Base-by-base conservation (phyloP, 2,329 filamentous ascomycete genomes). In the Talaromyces sp. region DNA sequence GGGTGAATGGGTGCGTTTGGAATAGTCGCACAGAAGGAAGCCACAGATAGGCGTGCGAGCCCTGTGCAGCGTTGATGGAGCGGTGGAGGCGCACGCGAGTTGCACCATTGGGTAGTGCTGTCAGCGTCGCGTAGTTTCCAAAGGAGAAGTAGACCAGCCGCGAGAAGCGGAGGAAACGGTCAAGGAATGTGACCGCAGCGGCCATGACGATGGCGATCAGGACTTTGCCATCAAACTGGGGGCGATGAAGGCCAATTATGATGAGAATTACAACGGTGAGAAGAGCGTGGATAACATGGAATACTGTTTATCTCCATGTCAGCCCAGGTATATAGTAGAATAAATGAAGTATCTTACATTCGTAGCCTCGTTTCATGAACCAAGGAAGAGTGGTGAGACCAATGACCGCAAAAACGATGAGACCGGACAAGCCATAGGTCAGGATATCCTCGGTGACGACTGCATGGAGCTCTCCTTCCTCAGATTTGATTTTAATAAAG, bases 41-140 rank as follows among this genome's bases (percentile, higher is more conserved):
- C 85, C 85, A 89, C 33, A 89, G 72, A 67, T 87, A 88, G 66
- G 84, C 85, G 68, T 89, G 87, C 64, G 84, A 83, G 1, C 85
- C 86, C 0, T 86, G 79, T 1, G 74, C 70, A 1, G 81, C 81
- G 2, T 74, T 72, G 0, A 77, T 63, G 0, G 81, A 80, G 2
- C 80, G 78, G 69, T 84, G 83, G 34, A 87, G 73, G 0, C 80
- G 76, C n/a, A 87, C 78, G 42, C 83, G 81, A 18, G 83, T 86
- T 56, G 79, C 84, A 4, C 83, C 81, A 59, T 82, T 74, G 6
- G 83, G 75, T 3, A 87, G 78, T 5, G 85, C 81, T 28, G 79
- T 78, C n/a, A 87, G 68, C 0, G 75, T 82, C 7, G 50, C 50
- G 31, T 53, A 53, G 50, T 53, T 53, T 2, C 80, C 84, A 14